Evolutionary conservation across 768 basidiomycete genomes (phyloP).

Genomic region (Austroboletus eburneus): DNA sequence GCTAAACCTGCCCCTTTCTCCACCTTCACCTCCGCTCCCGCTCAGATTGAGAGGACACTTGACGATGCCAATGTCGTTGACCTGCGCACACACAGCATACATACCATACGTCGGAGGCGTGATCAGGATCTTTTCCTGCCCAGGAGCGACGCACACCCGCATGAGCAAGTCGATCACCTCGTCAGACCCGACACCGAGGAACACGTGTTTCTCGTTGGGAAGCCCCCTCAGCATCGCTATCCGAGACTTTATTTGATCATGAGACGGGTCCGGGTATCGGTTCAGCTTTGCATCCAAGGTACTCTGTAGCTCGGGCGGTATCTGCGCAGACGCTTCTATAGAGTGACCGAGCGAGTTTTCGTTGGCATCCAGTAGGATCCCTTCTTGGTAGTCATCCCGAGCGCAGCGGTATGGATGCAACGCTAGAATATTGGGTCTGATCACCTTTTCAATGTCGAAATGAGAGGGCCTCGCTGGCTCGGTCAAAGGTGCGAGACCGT

Average conservation of each 20-base stretch:
- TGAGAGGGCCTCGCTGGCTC: slow-evolving; percentile 60
- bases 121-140: slow-evolving; percentile 75
- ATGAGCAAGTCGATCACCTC: slow-evolving; percentile 95
- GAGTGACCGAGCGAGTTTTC: slow-evolving; percentile 94
- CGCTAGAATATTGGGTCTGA: slow-evolving; percentile 91
- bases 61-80: slow-evolving; percentile 86
- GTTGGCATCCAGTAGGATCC: slow-evolving; percentile 94
- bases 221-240: slow-evolving; percentile 73
- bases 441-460: slow-evolving; percentile 78
- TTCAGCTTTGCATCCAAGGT: slow-evolving; percentile 58
- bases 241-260: slow-evolving; percentile 70
- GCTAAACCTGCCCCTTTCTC: slow-evolving; percentile 68
- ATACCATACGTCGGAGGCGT: slow-evolving; percentile 98
- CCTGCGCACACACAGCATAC: slow-evolving; percentile 92
- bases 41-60: slow-evolving; percentile 67
- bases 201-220: slow-evolving; percentile 63
- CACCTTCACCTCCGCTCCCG: slow-evolving; percentile 64
- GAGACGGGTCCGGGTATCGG: slow-evolving; percentile 92
- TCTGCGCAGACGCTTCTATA: slow-evolving; percentile 41
- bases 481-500: slow-evolving; percentile 48
- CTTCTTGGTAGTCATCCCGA: slow-evolving; percentile 88
- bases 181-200: slow-evolving; percentile 95
- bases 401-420: slow-evolving; percentile 94
- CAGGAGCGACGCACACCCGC: slow-evolving; percentile 81
- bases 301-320: slow-evolving; percentile 34